Percentiles rank a stretch among this genome's conserved stretches.
These are phyloP conservation scores for Coemansia sp. DNA, from an alignment of 192 early-diverging fungal species.

Conservation along the genomic window DNA sequence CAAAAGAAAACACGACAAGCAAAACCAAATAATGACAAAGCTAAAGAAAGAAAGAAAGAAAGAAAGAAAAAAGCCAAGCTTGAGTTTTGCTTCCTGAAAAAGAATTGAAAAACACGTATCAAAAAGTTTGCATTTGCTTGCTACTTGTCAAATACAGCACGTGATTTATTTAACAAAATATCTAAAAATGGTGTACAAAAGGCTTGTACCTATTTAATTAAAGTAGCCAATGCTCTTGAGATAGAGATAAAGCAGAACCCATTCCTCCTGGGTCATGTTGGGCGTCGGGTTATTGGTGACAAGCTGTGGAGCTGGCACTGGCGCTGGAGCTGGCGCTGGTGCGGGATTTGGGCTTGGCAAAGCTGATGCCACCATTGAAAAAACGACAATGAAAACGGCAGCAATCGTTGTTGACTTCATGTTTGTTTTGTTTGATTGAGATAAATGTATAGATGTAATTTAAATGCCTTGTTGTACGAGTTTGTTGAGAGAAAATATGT, in stretches of 20 bases:
- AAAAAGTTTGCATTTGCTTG: background rate
- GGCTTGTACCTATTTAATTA: background rate
- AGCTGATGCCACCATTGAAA: background rate
- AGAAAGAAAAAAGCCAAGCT: background rate
- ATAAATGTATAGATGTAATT: background rate
- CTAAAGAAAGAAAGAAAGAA: background rate
- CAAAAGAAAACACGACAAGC: background rate
- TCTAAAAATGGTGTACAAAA: background rate
- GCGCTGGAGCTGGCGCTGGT: conserved; percentile 9
- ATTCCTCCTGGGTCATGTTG: conserved; percentile 15
- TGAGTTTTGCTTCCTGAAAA: no score
- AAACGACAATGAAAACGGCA: conserved; percentile 2
- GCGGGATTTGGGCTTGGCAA: conserved; percentile 11
- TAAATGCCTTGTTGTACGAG: no score
- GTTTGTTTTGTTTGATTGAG: background rate
- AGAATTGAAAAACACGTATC: background rate
- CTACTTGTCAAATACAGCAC: background rate
- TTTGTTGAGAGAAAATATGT: background rate
- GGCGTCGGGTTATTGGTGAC: conserved; percentile 15
- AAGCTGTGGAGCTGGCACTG: conserved; percentile 15
- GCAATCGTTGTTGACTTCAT: background rate
- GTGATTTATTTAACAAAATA: background rate
- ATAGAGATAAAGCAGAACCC: conserved; percentile 12
- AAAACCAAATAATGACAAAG: no score
- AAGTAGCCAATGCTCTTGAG: conserved; percentile 17